Evolutionary conservation across 2,329 filamentous ascomycete genomes (phyloP), one percentile per base, ranked within the genome.

Genomic region (Calcarisporium arbuscula): DNA sequence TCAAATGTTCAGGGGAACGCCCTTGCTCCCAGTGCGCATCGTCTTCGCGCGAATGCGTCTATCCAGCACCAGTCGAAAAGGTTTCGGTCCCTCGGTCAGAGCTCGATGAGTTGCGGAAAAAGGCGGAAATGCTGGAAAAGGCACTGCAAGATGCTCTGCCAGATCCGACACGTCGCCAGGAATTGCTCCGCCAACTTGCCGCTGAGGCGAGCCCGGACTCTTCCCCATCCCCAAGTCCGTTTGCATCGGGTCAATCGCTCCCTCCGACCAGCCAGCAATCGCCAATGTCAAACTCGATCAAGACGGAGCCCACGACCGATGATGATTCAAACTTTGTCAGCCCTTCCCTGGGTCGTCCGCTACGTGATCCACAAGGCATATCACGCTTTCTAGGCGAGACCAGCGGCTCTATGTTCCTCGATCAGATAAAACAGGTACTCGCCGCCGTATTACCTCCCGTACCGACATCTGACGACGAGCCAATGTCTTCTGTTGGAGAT

Each of bases 1-100:
- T 70, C 49, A 72, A 68, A 44, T 73, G 69, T 51, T 70, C 67
- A 10, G 69, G 69, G 29, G 60, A 68, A 5, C 51, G 47, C n/a
- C 69, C 69, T 0, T 73, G 69, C 46, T 47, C 49, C 26, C 65
- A 69, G 42, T 73, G 69, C 45, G 45, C 48, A 17, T 55, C 54
- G 22, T 53, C 62, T 19, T 57, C 61, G 20, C 58, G 69, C 37
- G 60, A 67, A 8, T 73, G 69, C 48, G 43, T 63, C 32, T 73
- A 72, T 45, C 69, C 69, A 14, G 48, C 51, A n/a, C 40, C 54
- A 5, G 46, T 64, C 23, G 62, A 68, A 42, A 68, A 67, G 40
- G 52, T 71, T 14, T 57, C 57, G 12, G 48, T 73, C 29, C 52
- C 62, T 6, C 56, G 58, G 20, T 42, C 51, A 6, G 63, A 70